These are phyloP conservation scores for Elongisporangium anandrum DNA, from an alignment of 352 stramenopile genomes.

Conservation along the genomic window DNA sequence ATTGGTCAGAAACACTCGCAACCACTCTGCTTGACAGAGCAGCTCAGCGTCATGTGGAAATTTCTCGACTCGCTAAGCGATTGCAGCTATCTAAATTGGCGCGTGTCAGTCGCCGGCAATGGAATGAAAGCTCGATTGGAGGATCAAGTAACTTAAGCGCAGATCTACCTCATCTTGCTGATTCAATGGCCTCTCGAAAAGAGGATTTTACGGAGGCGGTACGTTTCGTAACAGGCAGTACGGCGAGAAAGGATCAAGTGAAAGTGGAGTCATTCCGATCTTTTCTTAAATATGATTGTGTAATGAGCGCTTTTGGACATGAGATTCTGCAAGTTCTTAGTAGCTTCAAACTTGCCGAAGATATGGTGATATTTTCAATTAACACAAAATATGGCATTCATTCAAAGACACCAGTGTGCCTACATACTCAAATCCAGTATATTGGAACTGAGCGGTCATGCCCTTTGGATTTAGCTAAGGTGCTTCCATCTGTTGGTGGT, in stretches of 20 bases:
- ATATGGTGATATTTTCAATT: slow-evolving; percentile 48
- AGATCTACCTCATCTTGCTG: slow-evolving; percentile 12
- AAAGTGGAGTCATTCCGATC: slow-evolving; percentile 34
- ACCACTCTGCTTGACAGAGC: slow-evolving; percentile 51
- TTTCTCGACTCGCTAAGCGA: slow-evolving; percentile 34
- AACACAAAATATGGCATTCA: slow-evolving; percentile 46
- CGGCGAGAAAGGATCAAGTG: slow-evolving; percentile 26
- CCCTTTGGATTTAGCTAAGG: slow-evolving; percentile 50
- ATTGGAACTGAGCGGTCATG: slow-evolving; percentile 41
- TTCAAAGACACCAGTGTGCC: slow-evolving; percentile 13
- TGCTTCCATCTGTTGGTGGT: slow-evolving; percentile 57
- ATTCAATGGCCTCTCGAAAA: slow-evolving; percentile 31
- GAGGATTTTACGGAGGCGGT: slow-evolving; percentile 36
- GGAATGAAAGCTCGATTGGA: slow-evolving; percentile 22
- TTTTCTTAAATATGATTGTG: slow-evolving; percentile 62
- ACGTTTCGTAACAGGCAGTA: slow-evolving; percentile 12
- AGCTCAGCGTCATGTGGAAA: slow-evolving; percentile 54
- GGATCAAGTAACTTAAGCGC: slow-evolving; percentile 6
- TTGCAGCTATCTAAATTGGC: slow-evolving; percentile 42
- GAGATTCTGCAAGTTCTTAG: slow-evolving; percentile 58
- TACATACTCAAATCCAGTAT: slow-evolving; percentile 42
- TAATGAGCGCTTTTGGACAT: slow-evolving; percentile 48
- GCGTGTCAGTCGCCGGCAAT: slow-evolving; percentile 39
- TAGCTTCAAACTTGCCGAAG: slow-evolving; percentile 56
- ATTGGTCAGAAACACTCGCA: slow-evolving; percentile 68